Evolutionary conservation across 352 stramenopile species (phyloP).

Genomic region (Globisporangium perplexum): DNA sequence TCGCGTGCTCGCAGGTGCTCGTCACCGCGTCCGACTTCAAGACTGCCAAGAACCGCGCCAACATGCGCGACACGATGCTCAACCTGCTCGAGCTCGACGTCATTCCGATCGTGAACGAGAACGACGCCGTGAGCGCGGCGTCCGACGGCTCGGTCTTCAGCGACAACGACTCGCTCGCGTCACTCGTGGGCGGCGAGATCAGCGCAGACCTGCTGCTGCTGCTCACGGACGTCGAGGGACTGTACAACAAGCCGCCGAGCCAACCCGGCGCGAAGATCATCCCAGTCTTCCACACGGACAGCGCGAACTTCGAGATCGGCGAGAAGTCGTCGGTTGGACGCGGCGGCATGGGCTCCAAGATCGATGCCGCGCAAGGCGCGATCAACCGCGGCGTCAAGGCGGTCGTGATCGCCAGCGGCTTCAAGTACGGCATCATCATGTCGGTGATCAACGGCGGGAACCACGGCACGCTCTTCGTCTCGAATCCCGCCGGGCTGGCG

Average conservation of each 20-base stretch:
- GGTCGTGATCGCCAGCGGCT: slow-evolving; percentile 92
- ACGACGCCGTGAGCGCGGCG: slow-evolving; percentile 93
- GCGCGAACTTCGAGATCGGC: slow-evolving; percentile 61
- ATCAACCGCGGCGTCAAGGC: slow-evolving; percentile 88
- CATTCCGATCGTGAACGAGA: slow-evolving; percentile 99
- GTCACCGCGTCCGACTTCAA: slow-evolving; percentile 82
- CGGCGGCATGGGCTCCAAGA: slow-evolving; percentile 95
- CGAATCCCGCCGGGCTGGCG: slow-evolving; percentile 50
- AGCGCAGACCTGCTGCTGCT: slow-evolving; percentile 93
- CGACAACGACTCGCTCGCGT: slow-evolving; percentile 95
- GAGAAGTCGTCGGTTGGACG: slow-evolving; percentile 82
- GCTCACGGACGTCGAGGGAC: slow-evolving; percentile 96
- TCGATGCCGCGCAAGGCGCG: slow-evolving; percentile 85
- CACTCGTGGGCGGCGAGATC: slow-evolving; percentile 87
- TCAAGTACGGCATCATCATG: slow-evolving; percentile 91
- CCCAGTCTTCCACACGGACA: slow-evolving; percentile 57
- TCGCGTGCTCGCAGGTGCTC: slow-evolving; percentile 91
- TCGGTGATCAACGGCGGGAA: slow-evolving; percentile 82
- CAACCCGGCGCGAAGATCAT: slow-evolving; percentile 79
- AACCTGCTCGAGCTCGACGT: slow-evolving; percentile 94
- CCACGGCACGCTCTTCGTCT: slow-evolving; percentile 81
- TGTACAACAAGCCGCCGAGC: slow-evolving; percentile 89
- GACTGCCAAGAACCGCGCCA: slow-evolving; percentile 75
- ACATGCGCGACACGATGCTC: slow-evolving; percentile 86
- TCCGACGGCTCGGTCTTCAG: slow-evolving; percentile 87